A percentile compares a stretch with the other conserved stretches of the same genome.
Conservation (phyloP, 2,329 filamentous ascomycete genomes). For the Neodidymelliopsis sp. region DNA sequence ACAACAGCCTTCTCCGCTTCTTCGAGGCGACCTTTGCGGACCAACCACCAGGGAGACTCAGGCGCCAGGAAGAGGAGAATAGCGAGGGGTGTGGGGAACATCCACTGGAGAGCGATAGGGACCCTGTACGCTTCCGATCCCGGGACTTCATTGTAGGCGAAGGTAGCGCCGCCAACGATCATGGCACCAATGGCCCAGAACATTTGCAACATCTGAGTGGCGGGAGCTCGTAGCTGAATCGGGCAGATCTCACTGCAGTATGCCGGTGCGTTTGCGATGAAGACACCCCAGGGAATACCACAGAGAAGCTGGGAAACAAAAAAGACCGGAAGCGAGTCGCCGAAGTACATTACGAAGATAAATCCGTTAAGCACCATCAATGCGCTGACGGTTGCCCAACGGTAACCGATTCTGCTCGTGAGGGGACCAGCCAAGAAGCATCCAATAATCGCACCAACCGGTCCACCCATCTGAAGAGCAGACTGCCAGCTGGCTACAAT, state of each 20-base stretch:
- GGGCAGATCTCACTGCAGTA: slow-evolving; percentile 70
- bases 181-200: slow-evolving; percentile 70
- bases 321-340: slow-evolving; percentile 55
- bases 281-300: slow-evolving; percentile 71
- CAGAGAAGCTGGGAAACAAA: slow-evolving; percentile 66
- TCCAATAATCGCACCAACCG: slow-evolving; percentile 66
- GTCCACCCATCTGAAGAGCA: slow-evolving; percentile 63
- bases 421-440: slow-evolving; percentile 68
- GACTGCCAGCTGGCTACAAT: slow-evolving; percentile 66
- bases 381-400: slow-evolving; percentile 63
- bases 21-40: slow-evolving; percentile 53
- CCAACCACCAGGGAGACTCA: slow-evolving; percentile 61
- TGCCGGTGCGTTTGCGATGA: slow-evolving; percentile 70
- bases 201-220: slow-evolving; percentile 71
- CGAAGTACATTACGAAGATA: slow-evolving; percentile 68
- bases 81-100: slow-evolving; percentile 54
- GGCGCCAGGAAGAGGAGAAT: slow-evolving; percentile 57
- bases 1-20: slow-evolving; percentile 57
- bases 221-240: slow-evolving; percentile 63
- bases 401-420: slow-evolving; percentile 66
- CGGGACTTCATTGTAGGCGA: slow-evolving; percentile 55
- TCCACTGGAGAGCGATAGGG: slow-evolving; percentile 53
- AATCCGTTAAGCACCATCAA: slow-evolving; percentile 66
- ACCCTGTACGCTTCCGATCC: slow-evolving; percentile 32
- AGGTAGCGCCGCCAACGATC: slow-evolving; percentile 66